Base-by-base conservation (phyloP, 306 rosid genomes). In the Adenanthera pavonina region DNA sequence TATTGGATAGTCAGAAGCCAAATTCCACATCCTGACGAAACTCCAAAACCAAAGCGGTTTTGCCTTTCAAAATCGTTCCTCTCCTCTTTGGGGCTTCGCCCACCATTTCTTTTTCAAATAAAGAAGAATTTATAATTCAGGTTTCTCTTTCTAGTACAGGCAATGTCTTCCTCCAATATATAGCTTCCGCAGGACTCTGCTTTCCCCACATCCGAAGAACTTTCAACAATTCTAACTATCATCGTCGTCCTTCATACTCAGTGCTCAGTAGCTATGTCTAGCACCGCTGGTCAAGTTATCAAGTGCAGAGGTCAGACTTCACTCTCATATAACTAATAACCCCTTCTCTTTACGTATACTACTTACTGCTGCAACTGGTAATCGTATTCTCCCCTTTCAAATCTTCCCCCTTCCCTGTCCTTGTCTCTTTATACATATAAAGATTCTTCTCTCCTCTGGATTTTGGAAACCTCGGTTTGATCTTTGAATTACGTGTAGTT, bases 281-380 rank as follows among this genome's bases (percentile, higher is more conserved):
- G 30, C 78, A 88, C 91, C 12, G 81, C 52, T 3, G 91, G 88
- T 72, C 87, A 86, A 25, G 86, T 88, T 52, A 88, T 88, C 69
- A 88, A 84, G 80, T 86, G 91, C 84, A 88, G 48, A 74, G 91
- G 91, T 85, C 19, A 65, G 70, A 20, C 62, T 35, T 1, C 48
- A 14, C 20, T 61, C 4, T 60, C 16, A 1, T 60, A 25, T 25
- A 25, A 25, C 30, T 25, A 25, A 1, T 46, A 3, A 0, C 19
- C n/a, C 3, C 30, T 19, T 56, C 61, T 2, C 1, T n/a, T 61
- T 13, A 4, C 68, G 3, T 33, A 25, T 25, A 36, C 68, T 1
- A 0, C 44, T 2, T 62, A 2, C 44, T 62, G 16, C 69, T 62
- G 10, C 10, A 2, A 36, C 69, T 25, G 40, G 8, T 4, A 4